These are phyloP conservation scores for Climacium dendroides DNA, from an alignment of 225 moss, liverwort and hornwort genomes.

Conservation along the genomic window DNA sequence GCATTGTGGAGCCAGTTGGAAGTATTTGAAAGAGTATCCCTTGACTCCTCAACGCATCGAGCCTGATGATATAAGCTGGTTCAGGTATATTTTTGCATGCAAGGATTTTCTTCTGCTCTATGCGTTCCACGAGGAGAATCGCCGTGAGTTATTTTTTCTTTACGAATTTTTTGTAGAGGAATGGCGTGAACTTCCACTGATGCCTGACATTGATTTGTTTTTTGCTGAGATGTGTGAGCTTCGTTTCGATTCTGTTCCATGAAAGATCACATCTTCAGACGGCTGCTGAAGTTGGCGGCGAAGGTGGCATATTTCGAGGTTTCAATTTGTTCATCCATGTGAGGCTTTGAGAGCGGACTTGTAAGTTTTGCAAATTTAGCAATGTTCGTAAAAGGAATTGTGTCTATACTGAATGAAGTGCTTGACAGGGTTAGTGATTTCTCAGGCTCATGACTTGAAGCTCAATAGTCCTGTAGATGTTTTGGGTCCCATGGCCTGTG, in stretches of 20 bases:
- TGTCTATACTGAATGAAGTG: not conserved
- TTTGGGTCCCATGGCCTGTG: not conserved
- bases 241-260: not conserved
- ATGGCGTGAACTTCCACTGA: not conserved
- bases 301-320: not conserved
- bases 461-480: not conserved
- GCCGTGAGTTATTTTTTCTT: not conserved
- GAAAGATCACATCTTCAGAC: not conserved
- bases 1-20: not conserved
- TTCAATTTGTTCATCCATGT: not conserved
- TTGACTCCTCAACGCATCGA: not conserved
- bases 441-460: not conserved
- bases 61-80: accelerated
- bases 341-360: not conserved
- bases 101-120: not conserved
- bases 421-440: not conserved
- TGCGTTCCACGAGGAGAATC: not conserved
- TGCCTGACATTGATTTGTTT: not conserved
- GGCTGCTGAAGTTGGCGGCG: not conserved
- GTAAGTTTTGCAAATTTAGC: not conserved
- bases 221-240: not conserved
- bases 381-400: too few species aligned
- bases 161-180: not conserved
- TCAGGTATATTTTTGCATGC: accelerated
- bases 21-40: not conserved